These are phyloP conservation scores for Setomelanomma holmii DNA, from an alignment of 2,329 filamentous ascomycete genomes.

Conservation along the genomic window DNA sequence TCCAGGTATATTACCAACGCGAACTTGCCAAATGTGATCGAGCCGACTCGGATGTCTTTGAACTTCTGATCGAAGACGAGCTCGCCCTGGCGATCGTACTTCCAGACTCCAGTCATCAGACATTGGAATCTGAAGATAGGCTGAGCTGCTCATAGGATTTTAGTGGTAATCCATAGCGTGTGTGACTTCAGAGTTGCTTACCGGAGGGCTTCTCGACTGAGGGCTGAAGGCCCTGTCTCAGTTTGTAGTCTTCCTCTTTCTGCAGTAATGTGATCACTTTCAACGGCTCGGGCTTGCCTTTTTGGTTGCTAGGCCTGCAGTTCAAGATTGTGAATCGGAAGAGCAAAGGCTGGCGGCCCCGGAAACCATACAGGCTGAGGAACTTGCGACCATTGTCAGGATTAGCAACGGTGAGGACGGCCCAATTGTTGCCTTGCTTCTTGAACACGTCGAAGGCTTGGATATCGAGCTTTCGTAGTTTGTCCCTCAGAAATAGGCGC, in stretches of 20 bases:
- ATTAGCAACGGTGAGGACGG: slow-evolving; percentile 56
- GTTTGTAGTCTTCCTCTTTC: slow-evolving; percentile 29
- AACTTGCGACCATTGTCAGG: slow-evolving; percentile 52
- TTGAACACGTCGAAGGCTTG: slow-evolving; percentile 55
- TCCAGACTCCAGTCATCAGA: slow-evolving; percentile 51
- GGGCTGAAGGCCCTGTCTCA: slow-evolving; percentile 12
- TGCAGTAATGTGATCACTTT: slow-evolving; percentile 30
- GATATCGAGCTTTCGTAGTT: slow-evolving; percentile 51
- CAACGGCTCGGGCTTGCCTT: slow-evolving; percentile 30
- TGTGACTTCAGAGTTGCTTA: no score
- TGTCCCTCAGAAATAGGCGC: slow-evolving; percentile 47
- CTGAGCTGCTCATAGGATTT: slow-evolving; percentile 18
- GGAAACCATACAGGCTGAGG: slow-evolving; percentile 44
- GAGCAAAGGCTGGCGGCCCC: slow-evolving; percentile 15
- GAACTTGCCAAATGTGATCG: slow-evolving; percentile 44
- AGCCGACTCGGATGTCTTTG: slow-evolving; percentile 51
- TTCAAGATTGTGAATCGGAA: slow-evolving; percentile 17
- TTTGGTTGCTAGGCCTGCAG: slow-evolving; percentile 23
- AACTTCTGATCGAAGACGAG: slow-evolving; percentile 53
- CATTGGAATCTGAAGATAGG: slow-evolving; percentile 36
- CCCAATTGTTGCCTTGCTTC: slow-evolving; percentile 40
- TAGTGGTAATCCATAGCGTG: no score
- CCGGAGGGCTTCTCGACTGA: slow-evolving; percentile 6
- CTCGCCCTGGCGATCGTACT: slow-evolving; percentile 38
- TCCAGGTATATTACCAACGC: slow-evolving; percentile 35